Evolutionary conservation across 1,284 basidiomycete species (phyloP).

Genomic region (Papiliotrema nemorosa): DNA sequence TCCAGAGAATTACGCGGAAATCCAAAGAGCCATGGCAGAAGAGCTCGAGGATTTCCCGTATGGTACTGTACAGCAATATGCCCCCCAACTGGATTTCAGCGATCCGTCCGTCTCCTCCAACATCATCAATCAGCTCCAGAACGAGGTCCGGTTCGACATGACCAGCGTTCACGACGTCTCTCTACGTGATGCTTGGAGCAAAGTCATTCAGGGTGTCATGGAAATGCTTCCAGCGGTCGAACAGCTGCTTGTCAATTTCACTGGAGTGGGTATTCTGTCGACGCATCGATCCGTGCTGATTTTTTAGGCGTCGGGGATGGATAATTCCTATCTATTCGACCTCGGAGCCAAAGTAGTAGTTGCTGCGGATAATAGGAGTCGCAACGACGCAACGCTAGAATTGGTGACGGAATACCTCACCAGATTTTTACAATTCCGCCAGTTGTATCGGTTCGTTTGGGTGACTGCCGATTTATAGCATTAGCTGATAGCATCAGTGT

Average conservation of each 20-base stretch:
- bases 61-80: constrained; percentile 23
- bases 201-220: constrained; percentile 53
- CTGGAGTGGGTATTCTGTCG: constrained; percentile 37
- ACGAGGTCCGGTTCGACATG: constrained; percentile 52
- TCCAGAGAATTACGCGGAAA: constrained; percentile 84
- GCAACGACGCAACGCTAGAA: constrained; percentile 76
- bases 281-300: constrained; percentile 1
- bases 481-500: not conserved
- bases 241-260: constrained; percentile 50
- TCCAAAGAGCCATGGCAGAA: constrained; percentile 78
- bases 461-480: too few relatives aligned
- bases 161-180: constrained; percentile 56
- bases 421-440: constrained; percentile 79
- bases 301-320: constrained; percentile 76
- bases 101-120: constrained; percentile 32
- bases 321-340: constrained; percentile 92
- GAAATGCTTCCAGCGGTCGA: constrained; percentile 52
- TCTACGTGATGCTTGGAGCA: constrained; percentile 55
- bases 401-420: constrained; percentile 83
- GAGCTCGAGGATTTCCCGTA: constrained; percentile 68
- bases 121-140: constrained; percentile 41
- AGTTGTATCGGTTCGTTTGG: constrained; percentile 67
- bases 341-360: constrained; percentile 79
- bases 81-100: constrained; percentile 30
- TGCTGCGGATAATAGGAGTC: constrained; percentile 66